Evolutionary conservation across 176 grass and related monocot species (phyloP).

Genomic region (Poa annua): DNA sequence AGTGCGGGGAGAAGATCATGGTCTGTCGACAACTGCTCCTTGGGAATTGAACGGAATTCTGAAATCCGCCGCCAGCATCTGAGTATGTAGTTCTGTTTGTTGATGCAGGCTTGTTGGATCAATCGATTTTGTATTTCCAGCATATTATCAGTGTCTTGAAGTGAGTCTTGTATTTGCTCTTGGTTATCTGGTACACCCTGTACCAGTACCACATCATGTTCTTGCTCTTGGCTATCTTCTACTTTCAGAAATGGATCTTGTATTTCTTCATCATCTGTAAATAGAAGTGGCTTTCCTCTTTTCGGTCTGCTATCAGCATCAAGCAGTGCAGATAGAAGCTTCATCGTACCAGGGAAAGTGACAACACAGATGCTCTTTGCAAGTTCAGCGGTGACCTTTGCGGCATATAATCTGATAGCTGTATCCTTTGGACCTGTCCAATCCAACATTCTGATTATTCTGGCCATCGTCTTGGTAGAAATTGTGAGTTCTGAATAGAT

Average conservation of each 20-base stretch:
- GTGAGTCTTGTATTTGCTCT: neutral
- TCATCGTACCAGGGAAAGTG: neutral
- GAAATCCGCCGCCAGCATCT: neutral
- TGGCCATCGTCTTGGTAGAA: neutral
- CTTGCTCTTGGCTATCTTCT: neutral
- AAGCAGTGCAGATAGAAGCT: neutral
- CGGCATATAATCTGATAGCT: neutral
- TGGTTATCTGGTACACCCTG: neutral
- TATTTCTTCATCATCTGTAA: neutral
- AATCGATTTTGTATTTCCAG: neutral
- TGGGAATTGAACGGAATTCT: neutral
- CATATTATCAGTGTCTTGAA: neutral
- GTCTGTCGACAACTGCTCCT: neutral
- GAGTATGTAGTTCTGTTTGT: neutral
- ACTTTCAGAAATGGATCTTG: neutral
- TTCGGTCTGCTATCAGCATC: neutral
- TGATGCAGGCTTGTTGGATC: neutral
- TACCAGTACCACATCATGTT: neutral
- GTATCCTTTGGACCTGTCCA: neutral
- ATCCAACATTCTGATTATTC: conserved; percentile 11
- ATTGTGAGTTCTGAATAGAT: neutral
- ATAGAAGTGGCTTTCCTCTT: neutral
- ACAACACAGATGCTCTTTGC: neutral
- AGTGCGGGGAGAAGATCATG: conserved; percentile 9
- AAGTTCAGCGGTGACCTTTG: neutral